Conservation (phyloP, 1,284 basidiomycete species). For the Sporisorium graminicola region DNA sequence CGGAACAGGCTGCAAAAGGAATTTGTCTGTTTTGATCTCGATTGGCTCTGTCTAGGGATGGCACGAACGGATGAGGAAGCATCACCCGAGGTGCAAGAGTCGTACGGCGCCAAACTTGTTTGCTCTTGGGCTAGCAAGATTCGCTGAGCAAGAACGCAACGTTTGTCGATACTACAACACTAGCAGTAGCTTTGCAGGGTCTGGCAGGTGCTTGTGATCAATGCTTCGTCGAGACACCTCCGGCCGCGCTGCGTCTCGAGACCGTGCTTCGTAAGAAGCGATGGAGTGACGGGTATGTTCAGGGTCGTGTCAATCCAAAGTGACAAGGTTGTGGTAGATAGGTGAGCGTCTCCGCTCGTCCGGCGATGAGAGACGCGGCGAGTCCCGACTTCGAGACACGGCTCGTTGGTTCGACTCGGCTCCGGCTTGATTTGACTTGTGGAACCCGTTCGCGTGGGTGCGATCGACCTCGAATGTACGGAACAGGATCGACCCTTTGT, state of each 20-base stretch:
- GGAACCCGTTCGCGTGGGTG: not conserved
- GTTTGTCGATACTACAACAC: not conserved
- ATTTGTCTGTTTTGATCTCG: not conserved
- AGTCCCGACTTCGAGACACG: not conserved
- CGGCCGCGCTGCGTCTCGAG: not conserved
- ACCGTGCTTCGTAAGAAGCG: too few relatives aligned
- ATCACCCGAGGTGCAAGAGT: not conserved
- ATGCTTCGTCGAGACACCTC: not conserved
- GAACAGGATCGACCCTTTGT: not conserved
- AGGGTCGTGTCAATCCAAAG: not conserved
- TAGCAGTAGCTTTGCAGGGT: too few relatives aligned
- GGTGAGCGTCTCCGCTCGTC: not conserved
- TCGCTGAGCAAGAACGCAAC: not conserved
- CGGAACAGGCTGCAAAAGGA: not conserved
- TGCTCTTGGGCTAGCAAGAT: not conserved
- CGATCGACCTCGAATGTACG: not conserved
- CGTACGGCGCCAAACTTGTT: not conserved
- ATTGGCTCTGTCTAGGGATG: constrained; percentile 10
- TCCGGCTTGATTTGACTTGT: not conserved
- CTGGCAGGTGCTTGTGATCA: too few relatives aligned
- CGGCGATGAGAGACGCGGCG: not conserved
- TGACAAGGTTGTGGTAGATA: not conserved
- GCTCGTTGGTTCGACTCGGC: not conserved
- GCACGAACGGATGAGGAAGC: constrained; percentile 10
- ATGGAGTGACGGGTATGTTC: too few relatives aligned